Percentiles rank a stretch among this genome's conserved stretches.
These are phyloP conservation scores for Salvia rosmarinus DNA, from an alignment of 257 asterid genomes.

Conservation along the genomic window DNA sequence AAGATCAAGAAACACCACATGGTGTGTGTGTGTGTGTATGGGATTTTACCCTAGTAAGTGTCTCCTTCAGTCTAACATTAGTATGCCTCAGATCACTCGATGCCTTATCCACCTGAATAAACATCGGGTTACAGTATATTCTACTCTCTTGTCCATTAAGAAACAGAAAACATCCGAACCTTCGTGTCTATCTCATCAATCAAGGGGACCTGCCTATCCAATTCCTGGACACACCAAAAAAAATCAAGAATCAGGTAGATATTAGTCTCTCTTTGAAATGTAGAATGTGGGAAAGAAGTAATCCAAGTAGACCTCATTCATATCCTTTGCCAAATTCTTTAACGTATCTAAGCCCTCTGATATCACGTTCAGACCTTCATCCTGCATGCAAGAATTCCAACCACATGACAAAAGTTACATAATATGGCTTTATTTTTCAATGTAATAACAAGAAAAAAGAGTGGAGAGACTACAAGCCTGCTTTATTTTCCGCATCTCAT, in stretches of 20 bases:
- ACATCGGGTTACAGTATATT: background rate
- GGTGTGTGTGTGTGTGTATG: background rate
- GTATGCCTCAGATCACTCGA: slow-evolving; percentile 61
- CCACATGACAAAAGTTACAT: slow-evolving; percentile 1
- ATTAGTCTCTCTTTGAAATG: background rate
- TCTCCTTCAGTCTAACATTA: slow-evolving; percentile 73
- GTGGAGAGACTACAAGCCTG: slow-evolving; percentile 72
- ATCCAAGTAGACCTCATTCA: slow-evolving; percentile 71
- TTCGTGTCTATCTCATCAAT: slow-evolving; percentile 84
- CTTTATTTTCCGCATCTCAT: slow-evolving; percentile 81
- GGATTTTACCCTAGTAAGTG: slow-evolving; percentile 48
- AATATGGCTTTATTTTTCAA: background rate
- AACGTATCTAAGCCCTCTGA: slow-evolving; percentile 74
- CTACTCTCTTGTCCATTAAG: background rate
- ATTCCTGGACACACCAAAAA: slow-evolving; percentile 56
- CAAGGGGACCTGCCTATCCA: slow-evolving; percentile 91
- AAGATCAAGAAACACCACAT: background rate
- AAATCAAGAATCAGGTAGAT: background rate
- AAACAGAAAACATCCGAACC: slow-evolving; percentile 44
- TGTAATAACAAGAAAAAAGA: background rate
- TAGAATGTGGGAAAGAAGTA: background rate
- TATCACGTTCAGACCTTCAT: slow-evolving; percentile 79
- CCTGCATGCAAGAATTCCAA: slow-evolving; percentile 50
- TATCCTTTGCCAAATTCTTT: slow-evolving; percentile 79
- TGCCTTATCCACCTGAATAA: slow-evolving; percentile 76